Conservation (phyloP, 306 rosid species). For the Abrus pulchellus region DNA sequence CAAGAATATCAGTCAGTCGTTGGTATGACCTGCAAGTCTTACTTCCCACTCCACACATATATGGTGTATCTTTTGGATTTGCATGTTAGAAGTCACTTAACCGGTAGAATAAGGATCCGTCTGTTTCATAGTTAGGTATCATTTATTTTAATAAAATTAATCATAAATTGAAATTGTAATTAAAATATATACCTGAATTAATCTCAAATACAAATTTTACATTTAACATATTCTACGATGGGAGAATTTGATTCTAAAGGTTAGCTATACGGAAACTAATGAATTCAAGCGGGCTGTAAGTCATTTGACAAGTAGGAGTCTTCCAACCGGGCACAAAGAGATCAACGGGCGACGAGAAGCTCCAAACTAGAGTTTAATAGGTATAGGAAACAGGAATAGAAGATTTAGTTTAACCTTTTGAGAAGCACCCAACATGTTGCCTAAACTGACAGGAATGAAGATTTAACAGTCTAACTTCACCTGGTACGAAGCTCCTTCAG, state of each 20-base stretch:
- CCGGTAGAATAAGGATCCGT: background rate
- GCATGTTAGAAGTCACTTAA: conserved; percentile 21
- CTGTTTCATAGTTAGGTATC: no score
- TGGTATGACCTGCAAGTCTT: background rate
- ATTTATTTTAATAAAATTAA: no score
- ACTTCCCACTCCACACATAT: background rate
- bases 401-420: background rate
- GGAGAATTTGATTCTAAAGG: no score
- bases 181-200: no score
- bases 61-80: background rate
- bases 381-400: conserved; percentile 3
- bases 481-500: conserved; percentile 46
- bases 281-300: background rate
- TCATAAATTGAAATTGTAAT: no score
- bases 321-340: conserved; percentile 13
- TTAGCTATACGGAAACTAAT: no score
- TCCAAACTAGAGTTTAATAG: background rate
- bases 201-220: no score
- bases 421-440: conserved; percentile 11
- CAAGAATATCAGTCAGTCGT: conserved; percentile 3
- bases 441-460: conserved; percentile 15
- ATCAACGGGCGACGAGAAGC: background rate
- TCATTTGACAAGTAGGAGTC: conserved; percentile 12
- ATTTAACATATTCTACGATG: no score
- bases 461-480: conserved; percentile 43